These are phyloP conservation scores for Kodamaea jinghongensis DNA, from an alignment of 805 yeast species.

Conservation along the genomic window DNA sequence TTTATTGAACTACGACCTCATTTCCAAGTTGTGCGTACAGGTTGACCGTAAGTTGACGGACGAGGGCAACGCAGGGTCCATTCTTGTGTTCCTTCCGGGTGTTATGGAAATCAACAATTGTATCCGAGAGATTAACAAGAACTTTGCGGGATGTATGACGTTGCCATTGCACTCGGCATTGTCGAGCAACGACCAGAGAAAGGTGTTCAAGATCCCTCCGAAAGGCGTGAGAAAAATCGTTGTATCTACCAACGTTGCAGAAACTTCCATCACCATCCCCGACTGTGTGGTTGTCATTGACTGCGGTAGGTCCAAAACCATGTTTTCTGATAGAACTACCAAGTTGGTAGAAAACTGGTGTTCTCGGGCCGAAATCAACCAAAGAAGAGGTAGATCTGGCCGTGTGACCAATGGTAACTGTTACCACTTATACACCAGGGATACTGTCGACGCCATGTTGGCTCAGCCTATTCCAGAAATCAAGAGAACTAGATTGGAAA, in stretches of 20 bases:
- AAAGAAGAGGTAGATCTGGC: constrained; percentile 98
- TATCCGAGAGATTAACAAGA: constrained; percentile 36
- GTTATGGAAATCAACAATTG: constrained; percentile 79
- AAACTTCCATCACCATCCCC: constrained; percentile 93
- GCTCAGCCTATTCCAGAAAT: constrained; percentile 87
- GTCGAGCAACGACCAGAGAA: constrained; percentile 75
- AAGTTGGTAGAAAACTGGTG: constrained; percentile 79
- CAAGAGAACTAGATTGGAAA: constrained; percentile 77
- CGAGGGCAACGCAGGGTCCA: constrained; percentile 60
- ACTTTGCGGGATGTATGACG: constrained; percentile 29
- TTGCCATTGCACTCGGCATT: constrained; percentile 89
- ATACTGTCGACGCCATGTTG: constrained; percentile 55
- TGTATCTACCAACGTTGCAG: constrained; percentile 92
- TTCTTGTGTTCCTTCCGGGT: constrained; percentile 86
- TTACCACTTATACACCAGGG: constrained; percentile 71
- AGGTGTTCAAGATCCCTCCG: constrained; percentile 62
- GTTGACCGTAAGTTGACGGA: constrained; percentile 48
- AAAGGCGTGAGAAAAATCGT: constrained; percentile 68
- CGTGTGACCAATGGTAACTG: constrained; percentile 84
- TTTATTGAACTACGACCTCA: constrained; percentile 70
- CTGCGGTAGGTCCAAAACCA: constrained; percentile 78
- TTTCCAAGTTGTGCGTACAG: constrained; percentile 52
- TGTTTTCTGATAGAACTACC: constrained; percentile 74
- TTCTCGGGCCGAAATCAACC: constrained; percentile 84
- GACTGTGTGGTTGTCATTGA: constrained; percentile 93